Percentiles rank a stretch among this genome's conserved stretches.
phyloP scores from a whole-genome alignment of 139 green algal species.

The Chlorella sp. region DNA sequence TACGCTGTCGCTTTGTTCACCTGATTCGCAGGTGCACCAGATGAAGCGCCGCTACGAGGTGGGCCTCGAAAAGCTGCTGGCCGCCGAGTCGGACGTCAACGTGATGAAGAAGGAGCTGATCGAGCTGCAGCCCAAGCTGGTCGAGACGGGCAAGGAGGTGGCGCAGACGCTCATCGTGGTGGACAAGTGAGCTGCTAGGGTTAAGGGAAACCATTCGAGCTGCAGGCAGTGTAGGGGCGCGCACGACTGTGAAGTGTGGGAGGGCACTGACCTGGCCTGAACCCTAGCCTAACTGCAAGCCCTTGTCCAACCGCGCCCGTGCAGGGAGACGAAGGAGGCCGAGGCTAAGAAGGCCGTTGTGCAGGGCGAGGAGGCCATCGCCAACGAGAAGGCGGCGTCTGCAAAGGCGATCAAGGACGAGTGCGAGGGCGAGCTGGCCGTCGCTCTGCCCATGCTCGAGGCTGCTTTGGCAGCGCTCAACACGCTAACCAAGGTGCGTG shows the following conservation, averaged over 20 bases:
- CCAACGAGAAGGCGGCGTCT: slow-evolving; percentile 51
- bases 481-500: slow-evolving; percentile 53
- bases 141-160: slow-evolving; percentile 47
- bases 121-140: slow-evolving; percentile 65
- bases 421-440: slow-evolving; percentile 69
- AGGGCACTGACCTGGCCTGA: too few relatives aligned
- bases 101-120: slow-evolving; percentile 63
- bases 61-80: slow-evolving; percentile 68
- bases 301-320: background rate
- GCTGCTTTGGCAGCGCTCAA: slow-evolving; percentile 48
- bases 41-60: slow-evolving; percentile 7
- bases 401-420: slow-evolving; percentile 71
- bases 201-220: too few relatives aligned
- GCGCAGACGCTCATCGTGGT: slow-evolving; percentile 55
- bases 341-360: slow-evolving; percentile 56
- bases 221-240: too few relatives aligned
- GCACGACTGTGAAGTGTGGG: too few relatives aligned
- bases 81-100: slow-evolving; percentile 47
- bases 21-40: slow-evolving; percentile 5
- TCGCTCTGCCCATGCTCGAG: slow-evolving; percentile 44
- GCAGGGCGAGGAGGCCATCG: slow-evolving; percentile 53
- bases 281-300: too few relatives aligned
- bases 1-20: too few relatives aligned
- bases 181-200: slow-evolving; percentile 27
- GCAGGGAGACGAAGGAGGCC: slow-evolving; percentile 47